Conservation (phyloP, 345 rosid genomes). For the Conringia planisiliqua region DNA sequence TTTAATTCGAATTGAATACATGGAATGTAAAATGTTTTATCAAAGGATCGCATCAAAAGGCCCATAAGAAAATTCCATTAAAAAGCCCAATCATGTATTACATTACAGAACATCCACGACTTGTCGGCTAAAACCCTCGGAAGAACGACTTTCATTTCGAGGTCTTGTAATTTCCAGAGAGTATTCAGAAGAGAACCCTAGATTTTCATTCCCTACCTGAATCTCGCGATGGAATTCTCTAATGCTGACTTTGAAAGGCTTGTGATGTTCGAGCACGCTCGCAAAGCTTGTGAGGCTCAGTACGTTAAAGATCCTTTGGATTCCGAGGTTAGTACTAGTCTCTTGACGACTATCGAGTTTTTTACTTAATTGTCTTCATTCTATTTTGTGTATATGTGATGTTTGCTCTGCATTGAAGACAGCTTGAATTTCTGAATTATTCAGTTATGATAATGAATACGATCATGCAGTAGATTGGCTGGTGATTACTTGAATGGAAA, state of each 20-base stretch:
- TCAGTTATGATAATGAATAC: background rate
- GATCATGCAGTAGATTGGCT: background rate
- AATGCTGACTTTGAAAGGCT: constrained; percentile 57
- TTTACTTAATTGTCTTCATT: background rate
- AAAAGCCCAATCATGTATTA: constrained; percentile 1
- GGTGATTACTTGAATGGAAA: background rate
- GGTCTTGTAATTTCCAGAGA: background rate
- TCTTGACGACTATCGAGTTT: background rate
- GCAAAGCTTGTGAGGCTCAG: constrained; percentile 51
- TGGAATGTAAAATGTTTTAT: no score
- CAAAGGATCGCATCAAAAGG: background rate
- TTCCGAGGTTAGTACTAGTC: constrained; percentile 42
- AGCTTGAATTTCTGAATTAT: no score
- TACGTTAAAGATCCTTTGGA: constrained; percentile 60
- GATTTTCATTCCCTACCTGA: background rate
- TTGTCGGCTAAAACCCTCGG: constrained; percentile 16
- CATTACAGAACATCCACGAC: background rate
- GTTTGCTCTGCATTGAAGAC: background rate
- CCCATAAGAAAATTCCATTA: background rate
- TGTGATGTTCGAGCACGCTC: constrained; percentile 48
- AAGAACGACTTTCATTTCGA: background rate
- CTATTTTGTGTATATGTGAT: background rate
- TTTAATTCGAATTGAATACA: no score
- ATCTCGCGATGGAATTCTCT: constrained; percentile 51
- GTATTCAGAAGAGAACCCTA: constrained; percentile 14